Evolutionary conservation across 306 rosid genomes (phyloP).

Genomic region (Malus fusca): DNA sequence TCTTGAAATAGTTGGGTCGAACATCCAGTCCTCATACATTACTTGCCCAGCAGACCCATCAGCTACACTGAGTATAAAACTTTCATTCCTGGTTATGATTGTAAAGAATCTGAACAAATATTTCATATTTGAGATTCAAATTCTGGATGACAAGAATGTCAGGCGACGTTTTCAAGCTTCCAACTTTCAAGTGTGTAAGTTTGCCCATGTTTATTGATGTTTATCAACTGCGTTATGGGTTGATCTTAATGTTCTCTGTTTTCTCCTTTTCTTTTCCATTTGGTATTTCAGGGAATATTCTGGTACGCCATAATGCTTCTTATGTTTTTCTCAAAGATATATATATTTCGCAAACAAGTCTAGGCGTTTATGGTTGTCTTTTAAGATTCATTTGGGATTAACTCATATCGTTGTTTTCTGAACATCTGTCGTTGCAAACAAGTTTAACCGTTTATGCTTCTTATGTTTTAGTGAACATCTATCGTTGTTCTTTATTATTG

Average conservation of each 20-base stretch:
- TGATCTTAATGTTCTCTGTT: neutral
- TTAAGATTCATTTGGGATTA: neutral
- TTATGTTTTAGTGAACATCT: too few species aligned
- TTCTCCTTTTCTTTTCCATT: neutral
- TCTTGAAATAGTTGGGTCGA: slow-evolving; percentile 85
- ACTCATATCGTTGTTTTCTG: too few species aligned
- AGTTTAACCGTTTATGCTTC: too few species aligned
- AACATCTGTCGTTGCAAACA: too few species aligned
- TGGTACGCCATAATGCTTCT: neutral
- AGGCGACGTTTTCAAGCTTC: slow-evolving; percentile 90
- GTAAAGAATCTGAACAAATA: slow-evolving; percentile 89
- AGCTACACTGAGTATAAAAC: slow-evolving; percentile 91
- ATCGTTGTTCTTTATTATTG: too few species aligned
- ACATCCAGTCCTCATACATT: slow-evolving; percentile 83
- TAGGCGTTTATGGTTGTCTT: neutral
- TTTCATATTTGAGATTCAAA: slow-evolving; percentile 95
- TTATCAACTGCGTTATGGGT: slow-evolving; percentile 8
- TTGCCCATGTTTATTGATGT: slow-evolving; percentile 43
- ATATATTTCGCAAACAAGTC: neutral
- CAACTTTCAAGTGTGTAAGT: slow-evolving; percentile 99
- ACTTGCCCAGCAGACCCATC: slow-evolving; percentile 97
- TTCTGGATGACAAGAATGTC: slow-evolving; percentile 91
- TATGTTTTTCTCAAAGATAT: neutral
- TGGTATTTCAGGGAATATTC: slow-evolving; percentile 1
- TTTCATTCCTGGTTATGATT: slow-evolving; percentile 81